Base-by-base conservation (phyloP, 345 rosid species). In the Citrus maxima region DNA sequence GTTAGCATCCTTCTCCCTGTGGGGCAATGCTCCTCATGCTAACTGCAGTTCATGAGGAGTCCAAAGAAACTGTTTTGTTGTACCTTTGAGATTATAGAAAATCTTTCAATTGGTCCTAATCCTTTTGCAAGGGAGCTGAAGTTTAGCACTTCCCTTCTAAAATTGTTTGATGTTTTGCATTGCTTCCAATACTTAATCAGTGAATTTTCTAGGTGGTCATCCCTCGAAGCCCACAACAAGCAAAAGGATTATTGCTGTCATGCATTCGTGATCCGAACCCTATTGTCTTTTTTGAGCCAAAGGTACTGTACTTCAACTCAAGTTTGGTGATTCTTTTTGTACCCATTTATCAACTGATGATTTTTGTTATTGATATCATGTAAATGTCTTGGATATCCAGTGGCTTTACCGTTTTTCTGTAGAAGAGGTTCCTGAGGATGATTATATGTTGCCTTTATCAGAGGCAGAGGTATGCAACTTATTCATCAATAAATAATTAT, bases 391-490 rank as follows among this genome's bases (percentile, higher is more conserved):
- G 72, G 75, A 62, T 34, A 70, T 88, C 61, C 86, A 92, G 98
- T 94, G 98, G 97, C 88, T 93, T 34, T 94, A 93, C 60, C 95
- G 98, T 68, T 86, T 89, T 89, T 91, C 97, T 5, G 93, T 93
- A 10, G 98, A 93, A 81, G 90, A 92, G 76, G 98, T 95, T 76
- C 97, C 98, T 16, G 98, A 95, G 82, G 77, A 87, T 76, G 98
- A 95, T 82, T 93, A 92, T 83, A 93, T 90, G 95, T 79, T 95
- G 83, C 98, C 98, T 71, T 80, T 95, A 77, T 93, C 98, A 3
- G 89, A 90, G 71, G 98, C 98, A 58, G 94, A 95, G 98, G 97
- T 91, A 84, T 77, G 69, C 54, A 13, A 7, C 55, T 75, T 67
- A 51, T 35, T 22, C 12, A 35, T 40, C 25, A 21, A 66, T 66